Conservation (phyloP, 495 filamentous ascomycete genomes). For the Penicillium malachiteum region DNA sequence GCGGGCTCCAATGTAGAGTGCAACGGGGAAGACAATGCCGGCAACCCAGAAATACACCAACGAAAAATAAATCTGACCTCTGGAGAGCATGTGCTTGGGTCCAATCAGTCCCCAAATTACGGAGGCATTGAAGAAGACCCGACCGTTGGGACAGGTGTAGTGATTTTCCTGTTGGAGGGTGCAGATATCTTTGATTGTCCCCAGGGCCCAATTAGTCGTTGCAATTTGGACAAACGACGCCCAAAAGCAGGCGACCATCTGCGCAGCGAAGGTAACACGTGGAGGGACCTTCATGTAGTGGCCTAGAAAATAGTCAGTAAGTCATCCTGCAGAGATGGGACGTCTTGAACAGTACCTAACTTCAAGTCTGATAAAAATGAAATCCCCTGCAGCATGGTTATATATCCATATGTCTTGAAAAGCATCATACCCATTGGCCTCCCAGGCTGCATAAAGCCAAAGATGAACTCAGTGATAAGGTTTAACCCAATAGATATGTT, state of each 20-base stretch:
- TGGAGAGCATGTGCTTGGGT: constrained; percentile 51
- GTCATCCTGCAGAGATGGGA: not conserved
- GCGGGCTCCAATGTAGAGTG: constrained; percentile 47
- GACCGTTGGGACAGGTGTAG: constrained; percentile 61
- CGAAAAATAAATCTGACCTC: constrained; percentile 43
- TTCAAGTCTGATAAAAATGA: constrained; percentile 54
- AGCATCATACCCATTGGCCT: constrained; percentile 64
- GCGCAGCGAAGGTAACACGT: constrained; percentile 56
- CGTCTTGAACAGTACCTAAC: constrained; percentile 23
- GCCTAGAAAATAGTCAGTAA: constrained; percentile 26
- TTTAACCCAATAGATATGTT: constrained; percentile 57
- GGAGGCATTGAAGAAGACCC: constrained; percentile 59
- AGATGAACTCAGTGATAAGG: constrained; percentile 61
- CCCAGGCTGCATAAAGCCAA: constrained; percentile 63
- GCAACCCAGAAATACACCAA: constrained; percentile 53
- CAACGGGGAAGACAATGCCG: constrained; percentile 45
- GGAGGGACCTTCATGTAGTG: constrained; percentile 70
- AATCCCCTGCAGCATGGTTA: constrained; percentile 56
- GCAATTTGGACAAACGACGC: constrained; percentile 58
- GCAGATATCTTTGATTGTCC: constrained; percentile 55
- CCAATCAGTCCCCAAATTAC: constrained; percentile 58
- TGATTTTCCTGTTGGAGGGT: constrained; percentile 45
- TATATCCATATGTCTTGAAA: constrained; percentile 63
- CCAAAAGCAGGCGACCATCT: constrained; percentile 56
- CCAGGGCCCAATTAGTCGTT: constrained; percentile 62